phyloP scores from a whole-genome alignment of 1,284 basidiomycete species.

The Fomitopsis schrenkii region DNA sequence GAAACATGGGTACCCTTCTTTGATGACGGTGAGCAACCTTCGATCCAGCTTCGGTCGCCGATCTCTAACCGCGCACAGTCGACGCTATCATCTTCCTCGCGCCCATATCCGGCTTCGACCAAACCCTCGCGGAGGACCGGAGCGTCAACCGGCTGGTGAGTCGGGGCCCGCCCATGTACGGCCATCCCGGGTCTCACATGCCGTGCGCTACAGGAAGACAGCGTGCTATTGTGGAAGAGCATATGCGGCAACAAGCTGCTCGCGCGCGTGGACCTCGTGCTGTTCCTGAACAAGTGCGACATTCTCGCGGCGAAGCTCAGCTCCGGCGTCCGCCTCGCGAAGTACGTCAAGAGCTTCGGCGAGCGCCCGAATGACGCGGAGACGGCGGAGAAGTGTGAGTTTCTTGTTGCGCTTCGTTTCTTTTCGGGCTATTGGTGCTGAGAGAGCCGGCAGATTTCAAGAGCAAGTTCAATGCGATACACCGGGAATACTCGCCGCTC shows the following conservation, averaged over 20 bases:
- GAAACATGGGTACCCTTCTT: slow-evolving; percentile 74
- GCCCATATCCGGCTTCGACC: slow-evolving; percentile 77
- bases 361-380: slow-evolving; percentile 71
- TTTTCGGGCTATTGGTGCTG: background rate
- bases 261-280: slow-evolving; percentile 65
- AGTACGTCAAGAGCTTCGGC: slow-evolving; percentile 72
- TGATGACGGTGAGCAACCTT: slow-evolving; percentile 50
- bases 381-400: slow-evolving; percentile 62
- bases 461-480: slow-evolving; percentile 74
- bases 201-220: slow-evolving; percentile 58
- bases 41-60: background rate
- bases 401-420: background rate
- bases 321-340: slow-evolving; percentile 54
- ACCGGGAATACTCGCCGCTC: slow-evolving; percentile 69
- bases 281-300: slow-evolving; percentile 82
- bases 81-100: slow-evolving; percentile 75
- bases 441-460: slow-evolving; percentile 49
- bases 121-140: slow-evolving; percentile 66
- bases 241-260: slow-evolving; percentile 73
- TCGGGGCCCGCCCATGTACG: slow-evolving; percentile 6
- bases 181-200: background rate
- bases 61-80: background rate
- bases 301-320: slow-evolving; percentile 63
- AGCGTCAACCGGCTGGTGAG: slow-evolving; percentile 66
- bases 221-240: slow-evolving; percentile 76